A percentile compares a stretch with the other conserved stretches of the same genome.
Evolutionary conservation across 208 protist genomes (phyloP).

Genomic region (Angomonas deanei): DNA sequence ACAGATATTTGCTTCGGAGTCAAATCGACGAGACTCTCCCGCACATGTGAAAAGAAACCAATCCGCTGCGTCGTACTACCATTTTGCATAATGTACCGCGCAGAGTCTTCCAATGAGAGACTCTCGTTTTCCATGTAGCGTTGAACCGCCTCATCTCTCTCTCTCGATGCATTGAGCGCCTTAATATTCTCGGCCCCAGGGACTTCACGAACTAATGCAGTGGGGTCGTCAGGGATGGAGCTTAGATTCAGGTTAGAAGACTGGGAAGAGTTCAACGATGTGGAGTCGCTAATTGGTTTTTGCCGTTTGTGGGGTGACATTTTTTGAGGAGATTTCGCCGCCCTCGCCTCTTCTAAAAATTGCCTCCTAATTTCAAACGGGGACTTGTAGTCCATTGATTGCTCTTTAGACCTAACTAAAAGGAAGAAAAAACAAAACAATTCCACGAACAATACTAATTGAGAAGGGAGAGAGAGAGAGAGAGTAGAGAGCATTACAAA

Average conservation of each 20-base stretch:
- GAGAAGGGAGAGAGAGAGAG: background rate
- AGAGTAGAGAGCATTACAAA: too few relatives aligned
- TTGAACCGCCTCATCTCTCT: conserved; percentile 86
- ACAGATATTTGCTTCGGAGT: conserved; percentile 49
- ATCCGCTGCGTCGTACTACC: conserved; percentile 84
- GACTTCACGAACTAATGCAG: conserved; percentile 77
- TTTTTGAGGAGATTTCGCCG: conserved; percentile 6
- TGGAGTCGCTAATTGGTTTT: background rate
- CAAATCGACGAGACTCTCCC: conserved; percentile 48
- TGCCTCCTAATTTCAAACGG: conserved; percentile 81
- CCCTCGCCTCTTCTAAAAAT: conserved; percentile 51
- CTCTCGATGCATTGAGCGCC: conserved; percentile 69
- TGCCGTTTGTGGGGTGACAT: background rate
- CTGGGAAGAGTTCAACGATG: background rate
- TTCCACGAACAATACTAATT: background rate
- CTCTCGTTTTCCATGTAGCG: conserved; percentile 83
- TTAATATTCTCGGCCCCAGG: conserved; percentile 85
- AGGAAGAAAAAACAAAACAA: conserved; percentile 5
- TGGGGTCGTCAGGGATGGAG: conserved; percentile 69
- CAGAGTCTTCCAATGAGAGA: conserved; percentile 74
- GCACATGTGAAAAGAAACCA: conserved; percentile 70
- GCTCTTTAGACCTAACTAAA: background rate
- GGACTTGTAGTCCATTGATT: conserved; percentile 83
- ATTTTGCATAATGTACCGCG: conserved; percentile 87
- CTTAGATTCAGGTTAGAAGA: conserved; percentile 11